Evolutionary conservation across 805 yeast genomes (phyloP).

Genomic region (Hanseniaspora jakobsenii): DNA sequence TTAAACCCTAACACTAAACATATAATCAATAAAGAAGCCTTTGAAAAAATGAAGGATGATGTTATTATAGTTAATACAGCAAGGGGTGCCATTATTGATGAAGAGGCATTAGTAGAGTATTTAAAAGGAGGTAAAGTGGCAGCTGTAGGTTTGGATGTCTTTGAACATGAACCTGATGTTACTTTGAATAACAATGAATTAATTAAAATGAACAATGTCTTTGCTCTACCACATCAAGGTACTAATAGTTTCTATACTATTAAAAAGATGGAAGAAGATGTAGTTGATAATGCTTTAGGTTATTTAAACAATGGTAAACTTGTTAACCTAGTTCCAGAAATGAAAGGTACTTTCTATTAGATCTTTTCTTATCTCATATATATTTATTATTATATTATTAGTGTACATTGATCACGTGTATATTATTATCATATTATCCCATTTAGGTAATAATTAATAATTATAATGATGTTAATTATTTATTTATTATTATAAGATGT

Average conservation of each 20-base stretch:
- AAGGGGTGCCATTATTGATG: constrained; percentile 74
- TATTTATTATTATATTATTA: not conserved
- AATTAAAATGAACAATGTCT: constrained; percentile 50
- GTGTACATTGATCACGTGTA: not conserved
- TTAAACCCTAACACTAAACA: constrained; percentile 62
- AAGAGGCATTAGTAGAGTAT: constrained; percentile 42
- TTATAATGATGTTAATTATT: too few relatives aligned
- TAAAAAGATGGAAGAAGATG: constrained; percentile 67
- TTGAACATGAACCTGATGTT: constrained; percentile 64
- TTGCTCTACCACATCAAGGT: constrained; percentile 82
- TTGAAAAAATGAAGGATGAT: constrained; percentile 64
- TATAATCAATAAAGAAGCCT: constrained; percentile 46
- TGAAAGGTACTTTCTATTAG: constrained; percentile 27
- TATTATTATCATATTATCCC: too few relatives aligned
- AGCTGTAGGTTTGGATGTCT: constrained; percentile 63
- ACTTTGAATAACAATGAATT: constrained; percentile 38
- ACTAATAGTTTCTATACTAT: constrained; percentile 67
- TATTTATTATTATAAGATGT: too few relatives aligned
- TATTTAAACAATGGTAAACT: constrained; percentile 57
- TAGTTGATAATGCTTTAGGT: constrained; percentile 53
- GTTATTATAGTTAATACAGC: constrained; percentile 72
- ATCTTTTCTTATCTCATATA: not conserved
- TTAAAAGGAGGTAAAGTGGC: constrained; percentile 54
- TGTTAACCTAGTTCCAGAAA: constrained; percentile 70
- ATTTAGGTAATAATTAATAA: too few relatives aligned